These are phyloP conservation scores for Wickerhamomyces ciferrii DNA, from an alignment of 805 yeast species.

Conservation along the genomic window DNA sequence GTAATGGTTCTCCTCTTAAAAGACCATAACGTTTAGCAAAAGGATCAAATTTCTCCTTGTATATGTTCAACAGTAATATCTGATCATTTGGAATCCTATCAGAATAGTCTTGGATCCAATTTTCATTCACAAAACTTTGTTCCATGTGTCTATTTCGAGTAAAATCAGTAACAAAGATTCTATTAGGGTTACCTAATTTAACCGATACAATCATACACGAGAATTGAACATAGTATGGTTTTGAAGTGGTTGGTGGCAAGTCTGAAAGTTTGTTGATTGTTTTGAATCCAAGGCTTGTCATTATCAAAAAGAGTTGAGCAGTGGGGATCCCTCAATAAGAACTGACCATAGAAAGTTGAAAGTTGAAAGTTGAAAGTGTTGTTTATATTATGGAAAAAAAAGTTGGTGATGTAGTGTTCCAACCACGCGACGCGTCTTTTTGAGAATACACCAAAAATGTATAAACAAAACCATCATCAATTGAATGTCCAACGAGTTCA, in stretches of 20 bases:
- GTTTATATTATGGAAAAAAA: not conserved
- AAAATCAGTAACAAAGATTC: constrained; percentile 10
- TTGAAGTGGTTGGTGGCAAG: not conserved
- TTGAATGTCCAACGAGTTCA: no score
- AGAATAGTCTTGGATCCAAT: constrained; percentile 1
- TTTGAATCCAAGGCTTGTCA: not conserved
- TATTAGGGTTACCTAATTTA: not conserved
- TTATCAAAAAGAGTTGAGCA: no score
- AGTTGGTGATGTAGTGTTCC: not conserved
- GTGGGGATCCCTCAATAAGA: no score
- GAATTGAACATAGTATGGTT: not conserved
- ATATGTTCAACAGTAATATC: constrained; percentile 5
- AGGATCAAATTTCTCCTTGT: constrained; percentile 1
- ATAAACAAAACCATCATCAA: not conserved
- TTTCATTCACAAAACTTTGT: not conserved
- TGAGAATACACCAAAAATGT: no score
- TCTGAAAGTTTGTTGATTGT: not conserved
- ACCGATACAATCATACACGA: not conserved
- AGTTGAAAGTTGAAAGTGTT: not conserved
- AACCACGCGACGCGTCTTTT: not conserved
- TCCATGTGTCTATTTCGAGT: constrained; percentile 5
- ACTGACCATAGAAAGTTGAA: no score
- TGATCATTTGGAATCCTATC: not conserved
- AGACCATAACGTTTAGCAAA: not conserved
- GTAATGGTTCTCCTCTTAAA: not conserved